Evolutionary conservation across 2,329 filamentous ascomycete genomes (phyloP), one percentile per base, ranked within the genome.

Genomic region (Bipolaris gigantea): DNA sequence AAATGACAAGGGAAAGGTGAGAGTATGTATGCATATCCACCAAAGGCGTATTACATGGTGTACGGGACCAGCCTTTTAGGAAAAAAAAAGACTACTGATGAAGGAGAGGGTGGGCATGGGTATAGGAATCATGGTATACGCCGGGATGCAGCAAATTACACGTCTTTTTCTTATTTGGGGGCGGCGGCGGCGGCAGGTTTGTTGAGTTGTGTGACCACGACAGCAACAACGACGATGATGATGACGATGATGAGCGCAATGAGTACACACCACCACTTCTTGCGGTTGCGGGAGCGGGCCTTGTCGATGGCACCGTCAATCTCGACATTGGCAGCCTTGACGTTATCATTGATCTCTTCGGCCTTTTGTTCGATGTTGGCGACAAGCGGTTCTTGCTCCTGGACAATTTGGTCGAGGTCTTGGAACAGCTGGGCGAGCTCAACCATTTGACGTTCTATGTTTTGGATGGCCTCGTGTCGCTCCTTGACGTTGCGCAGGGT

Each of bases 191-290:
- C 61, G 30, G 65, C 44, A 25, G 58, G 55, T 43, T 67, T 63
- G 56, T 65, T 66, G 59, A 65, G 53, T 48, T 60, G 60, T 41
- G 70, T 67, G 40, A 74, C 70, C 4, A 73, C 66, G 25, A 73
- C 74, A 27, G 67, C 71, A 48, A 79, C 70, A 42, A 79, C 57
- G 50, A 75, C 72, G 57, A 79, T 63, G 50, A 72, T 60, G 41
- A 72, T 69, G 53, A 73, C 62, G 57, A 72, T 67, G 59, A 75
- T 59, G 43, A 76, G 60, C 65, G 81, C 78, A 69, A 97, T 90
- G 67, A 88, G 86, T 64, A 96, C 78, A 81, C 92, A 96, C 73
- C 89, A 92, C 92, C 92, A 97, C 89, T 97, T 97, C 91, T 95
- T 96, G 89, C 90, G 65, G 85, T 84, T 73, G 50, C 71, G 67